phyloP scores from a whole-genome alignment of 805 yeast species.

The Metschnikowia matae region DNA sequence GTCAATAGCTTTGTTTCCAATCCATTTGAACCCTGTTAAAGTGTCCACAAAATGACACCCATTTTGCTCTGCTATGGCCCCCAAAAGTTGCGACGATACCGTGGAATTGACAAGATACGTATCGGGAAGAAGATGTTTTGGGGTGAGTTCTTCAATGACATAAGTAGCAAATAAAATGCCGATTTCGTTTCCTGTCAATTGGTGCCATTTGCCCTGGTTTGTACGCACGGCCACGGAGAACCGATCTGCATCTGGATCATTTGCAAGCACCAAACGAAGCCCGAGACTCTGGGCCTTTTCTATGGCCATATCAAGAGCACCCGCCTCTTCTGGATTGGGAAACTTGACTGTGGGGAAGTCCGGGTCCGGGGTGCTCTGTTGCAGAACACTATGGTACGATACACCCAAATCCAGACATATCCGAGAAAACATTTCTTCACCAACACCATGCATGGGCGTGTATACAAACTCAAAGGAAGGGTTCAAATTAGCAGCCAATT shows the following conservation, averaged over 20 bases:
- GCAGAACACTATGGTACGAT: constrained; percentile 43
- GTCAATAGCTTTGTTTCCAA: constrained; percentile 82
- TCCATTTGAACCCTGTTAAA: constrained; percentile 95
- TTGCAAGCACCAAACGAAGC: constrained; percentile 66
- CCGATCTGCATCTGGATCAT: constrained; percentile 97
- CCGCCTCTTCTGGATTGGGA: constrained; percentile 95
- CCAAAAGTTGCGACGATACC: constrained; percentile 82
- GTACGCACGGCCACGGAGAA: constrained; percentile 72
- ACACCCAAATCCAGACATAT: constrained; percentile 37
- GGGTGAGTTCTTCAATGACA: constrained; percentile 36
- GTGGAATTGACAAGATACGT: constrained; percentile 77
- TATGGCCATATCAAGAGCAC: constrained; percentile 77
- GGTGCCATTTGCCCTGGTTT: constrained; percentile 53
- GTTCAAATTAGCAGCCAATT: constrained; percentile 29
- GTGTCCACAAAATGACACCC: constrained; percentile 74
- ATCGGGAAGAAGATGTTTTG: constrained; percentile 23
- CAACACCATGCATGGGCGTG: constrained; percentile 97
- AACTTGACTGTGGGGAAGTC: constrained; percentile 79
- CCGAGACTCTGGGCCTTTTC: constrained; percentile 50
- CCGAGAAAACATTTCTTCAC: constrained; percentile 53
- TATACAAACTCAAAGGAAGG: constrained; percentile 57
- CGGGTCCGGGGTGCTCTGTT: constrained; percentile 78
- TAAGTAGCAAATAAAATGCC: constrained; percentile 80
- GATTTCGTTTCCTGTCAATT: constrained; percentile 86
- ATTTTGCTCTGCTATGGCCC: constrained; percentile 57